A percentile compares a stretch with the other conserved stretches of the same genome.
phyloP scores from a whole-genome alignment of 2,329 filamentous ascomycete species.

The Pyrenophora tritici-repentis region DNA sequence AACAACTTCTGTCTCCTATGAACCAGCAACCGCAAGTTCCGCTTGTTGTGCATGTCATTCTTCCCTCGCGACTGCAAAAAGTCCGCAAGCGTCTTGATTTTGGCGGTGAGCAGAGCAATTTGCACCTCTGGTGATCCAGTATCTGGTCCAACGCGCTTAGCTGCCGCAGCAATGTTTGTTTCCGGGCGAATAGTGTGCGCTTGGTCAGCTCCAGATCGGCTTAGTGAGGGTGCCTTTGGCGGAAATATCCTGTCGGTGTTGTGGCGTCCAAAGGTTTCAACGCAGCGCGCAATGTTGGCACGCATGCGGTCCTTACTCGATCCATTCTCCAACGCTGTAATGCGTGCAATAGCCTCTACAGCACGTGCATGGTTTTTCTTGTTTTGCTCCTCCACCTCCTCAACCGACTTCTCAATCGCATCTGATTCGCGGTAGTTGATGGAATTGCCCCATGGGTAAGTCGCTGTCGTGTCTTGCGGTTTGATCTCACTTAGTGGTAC shows the following conservation, averaged over 20 bases:
- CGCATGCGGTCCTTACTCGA: slow-evolving; percentile 78
- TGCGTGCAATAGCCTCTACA: slow-evolving; percentile 75
- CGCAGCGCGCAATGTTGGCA: slow-evolving; percentile 81
- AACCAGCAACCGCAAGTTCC: slow-evolving; percentile 82
- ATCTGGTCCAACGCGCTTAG: slow-evolving; percentile 79
- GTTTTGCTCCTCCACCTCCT: slow-evolving; percentile 31
- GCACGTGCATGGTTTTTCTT: slow-evolving; percentile 66
- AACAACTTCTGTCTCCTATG: slow-evolving; percentile 89
- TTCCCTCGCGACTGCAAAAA: slow-evolving; percentile 72
- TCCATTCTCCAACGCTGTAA: slow-evolving; percentile 76
- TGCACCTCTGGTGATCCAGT: slow-evolving; percentile 98
- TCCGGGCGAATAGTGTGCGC: slow-evolving; percentile 51
- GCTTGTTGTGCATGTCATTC: slow-evolving; percentile 93
- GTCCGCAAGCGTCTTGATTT: slow-evolving; percentile 81
- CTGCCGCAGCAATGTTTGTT: slow-evolving; percentile 34
- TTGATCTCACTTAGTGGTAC: slow-evolving; percentile 53
- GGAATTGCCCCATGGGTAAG: slow-evolving; percentile 14
- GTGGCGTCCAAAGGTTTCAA: slow-evolving; percentile 89
- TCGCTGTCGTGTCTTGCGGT: slow-evolving; percentile 2
- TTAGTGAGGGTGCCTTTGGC: slow-evolving; percentile 59
- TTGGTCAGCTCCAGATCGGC: slow-evolving; percentile 52
- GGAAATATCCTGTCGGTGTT: slow-evolving; percentile 75
- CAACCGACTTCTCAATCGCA: slow-evolving; percentile 15
- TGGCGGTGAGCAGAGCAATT: slow-evolving; percentile 90
- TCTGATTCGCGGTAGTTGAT: slow-evolving; percentile 4